A percentile compares a stretch with the other conserved stretches of the same genome.
These are phyloP conservation scores for Termitomyces sp. DNA, from an alignment of 768 basidiomycete species.

Conservation along the genomic window DNA sequence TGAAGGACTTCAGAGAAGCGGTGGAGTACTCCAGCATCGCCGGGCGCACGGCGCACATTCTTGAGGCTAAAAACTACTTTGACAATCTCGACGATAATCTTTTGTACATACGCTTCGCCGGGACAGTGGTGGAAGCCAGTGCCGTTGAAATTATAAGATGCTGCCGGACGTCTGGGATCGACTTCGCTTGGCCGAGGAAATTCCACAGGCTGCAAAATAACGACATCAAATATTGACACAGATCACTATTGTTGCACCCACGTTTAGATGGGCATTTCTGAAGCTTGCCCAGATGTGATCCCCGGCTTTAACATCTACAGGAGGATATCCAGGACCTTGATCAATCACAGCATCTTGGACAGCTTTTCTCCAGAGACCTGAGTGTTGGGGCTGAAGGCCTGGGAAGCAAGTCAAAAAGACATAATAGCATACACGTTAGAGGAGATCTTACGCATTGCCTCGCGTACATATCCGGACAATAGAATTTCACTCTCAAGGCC, in stretches of 20 bases:
- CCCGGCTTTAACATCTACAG: constrained; percentile 31
- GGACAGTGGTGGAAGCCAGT: constrained; percentile 36
- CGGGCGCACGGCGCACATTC: constrained; percentile 41
- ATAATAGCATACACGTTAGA: background rate
- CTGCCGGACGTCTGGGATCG: constrained; percentile 30
- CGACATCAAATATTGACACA: background rate
- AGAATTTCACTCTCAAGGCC: constrained; percentile 27
- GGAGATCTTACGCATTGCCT: constrained; percentile 37
- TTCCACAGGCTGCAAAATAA: constrained; percentile 25
- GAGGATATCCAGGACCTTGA: constrained; percentile 27
- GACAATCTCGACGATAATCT: constrained; percentile 36
- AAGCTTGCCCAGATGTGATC: constrained; percentile 35
- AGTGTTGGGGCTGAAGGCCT: constrained; percentile 35
- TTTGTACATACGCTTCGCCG: constrained; percentile 28
- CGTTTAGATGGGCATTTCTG: constrained; percentile 38
- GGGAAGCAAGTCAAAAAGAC: background rate
- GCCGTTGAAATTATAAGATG: constrained; percentile 24
- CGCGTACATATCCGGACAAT: constrained; percentile 43
- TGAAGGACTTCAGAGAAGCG: constrained; percentile 23
- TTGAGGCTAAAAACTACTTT: constrained; percentile 38
- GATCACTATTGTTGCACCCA: constrained; percentile 10
- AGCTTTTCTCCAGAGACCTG: constrained; percentile 35
- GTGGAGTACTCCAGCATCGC: constrained; percentile 32
- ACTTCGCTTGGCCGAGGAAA: constrained; percentile 36
- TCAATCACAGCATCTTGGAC: constrained; percentile 25